phyloP scores from a whole-genome alignment of 139 green algal species.

The Chlorella sp. region DNA sequence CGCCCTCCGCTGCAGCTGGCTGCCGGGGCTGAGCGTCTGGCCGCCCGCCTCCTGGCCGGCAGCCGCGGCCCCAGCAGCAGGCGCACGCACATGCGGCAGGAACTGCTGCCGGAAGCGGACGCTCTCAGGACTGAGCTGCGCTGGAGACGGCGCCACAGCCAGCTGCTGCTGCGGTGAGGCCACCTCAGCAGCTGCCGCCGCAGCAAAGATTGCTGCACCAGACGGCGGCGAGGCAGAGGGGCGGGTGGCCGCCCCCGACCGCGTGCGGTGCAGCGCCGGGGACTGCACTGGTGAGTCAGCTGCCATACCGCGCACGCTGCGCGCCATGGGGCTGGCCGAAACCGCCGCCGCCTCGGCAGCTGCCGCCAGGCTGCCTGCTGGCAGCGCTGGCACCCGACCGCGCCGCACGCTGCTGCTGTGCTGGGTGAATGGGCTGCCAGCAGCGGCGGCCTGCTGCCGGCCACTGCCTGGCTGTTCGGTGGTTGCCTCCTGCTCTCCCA shows the following conservation, averaged over 20 bases:
- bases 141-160: background rate
- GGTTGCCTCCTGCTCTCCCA: background rate
- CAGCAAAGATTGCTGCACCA: background rate
- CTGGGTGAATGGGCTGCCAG: background rate
- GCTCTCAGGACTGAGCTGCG: constrained; percentile 16
- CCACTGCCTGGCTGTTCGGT: background rate
- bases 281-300: background rate
- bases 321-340: background rate
- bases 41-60: background rate
- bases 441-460: background rate
- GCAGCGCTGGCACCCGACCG: background rate
- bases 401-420: background rate
- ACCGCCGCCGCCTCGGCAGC: background rate
- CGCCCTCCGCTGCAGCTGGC: constrained; percentile 21
- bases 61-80: background rate
- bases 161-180: background rate
- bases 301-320: background rate
- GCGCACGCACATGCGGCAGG: background rate
- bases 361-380: background rate
- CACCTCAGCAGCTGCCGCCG: background rate
- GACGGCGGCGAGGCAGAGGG: background rate
- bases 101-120: background rate
- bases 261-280: background rate
- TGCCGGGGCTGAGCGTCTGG: constrained; percentile 6
- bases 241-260: background rate